A percentile compares a stretch with the other conserved stretches of the same genome.
Conservation (phyloP, 257 asterid species). For the Plantago elongata region DNA sequence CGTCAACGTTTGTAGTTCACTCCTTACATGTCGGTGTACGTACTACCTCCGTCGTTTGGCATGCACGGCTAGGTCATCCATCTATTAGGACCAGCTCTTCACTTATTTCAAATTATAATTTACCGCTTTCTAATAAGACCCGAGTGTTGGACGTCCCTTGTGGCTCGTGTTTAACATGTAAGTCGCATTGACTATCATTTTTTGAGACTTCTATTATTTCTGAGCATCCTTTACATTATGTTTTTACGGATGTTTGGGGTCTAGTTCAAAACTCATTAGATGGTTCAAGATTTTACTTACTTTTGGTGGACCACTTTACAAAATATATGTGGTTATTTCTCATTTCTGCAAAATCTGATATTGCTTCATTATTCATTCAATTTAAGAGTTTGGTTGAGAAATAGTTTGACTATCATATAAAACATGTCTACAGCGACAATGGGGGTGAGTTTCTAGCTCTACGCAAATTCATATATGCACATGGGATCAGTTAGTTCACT, state of each 20-base stretch:
- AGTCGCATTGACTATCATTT: not conserved
- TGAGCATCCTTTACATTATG: not conserved
- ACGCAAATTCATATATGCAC: not conserved
- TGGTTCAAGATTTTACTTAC: not conserved
- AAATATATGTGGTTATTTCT: not conserved
- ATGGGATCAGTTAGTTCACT: not conserved
- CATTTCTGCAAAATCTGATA: not conserved
- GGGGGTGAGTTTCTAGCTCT: not conserved
- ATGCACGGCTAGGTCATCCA: not conserved
- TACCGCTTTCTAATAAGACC: not conserved
- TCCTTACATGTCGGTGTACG: not conserved
- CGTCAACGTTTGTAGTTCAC: not conserved
- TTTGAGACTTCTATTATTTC: not conserved
- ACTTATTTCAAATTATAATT: not conserved
- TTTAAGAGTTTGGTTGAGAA: not conserved
- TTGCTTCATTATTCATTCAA: not conserved
- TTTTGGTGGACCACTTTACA: not conserved
- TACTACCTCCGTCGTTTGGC: not conserved
- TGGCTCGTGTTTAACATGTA: not conserved
- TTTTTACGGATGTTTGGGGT: conserved; percentile 9
- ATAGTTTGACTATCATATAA: not conserved
- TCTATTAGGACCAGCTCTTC: not conserved
- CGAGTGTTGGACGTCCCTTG: not conserved
- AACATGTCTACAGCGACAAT: not conserved
- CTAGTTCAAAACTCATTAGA: not conserved